Evolutionary conservation across 495 filamentous ascomycete species (phyloP).

Genomic region (Penicillium herquei): DNA sequence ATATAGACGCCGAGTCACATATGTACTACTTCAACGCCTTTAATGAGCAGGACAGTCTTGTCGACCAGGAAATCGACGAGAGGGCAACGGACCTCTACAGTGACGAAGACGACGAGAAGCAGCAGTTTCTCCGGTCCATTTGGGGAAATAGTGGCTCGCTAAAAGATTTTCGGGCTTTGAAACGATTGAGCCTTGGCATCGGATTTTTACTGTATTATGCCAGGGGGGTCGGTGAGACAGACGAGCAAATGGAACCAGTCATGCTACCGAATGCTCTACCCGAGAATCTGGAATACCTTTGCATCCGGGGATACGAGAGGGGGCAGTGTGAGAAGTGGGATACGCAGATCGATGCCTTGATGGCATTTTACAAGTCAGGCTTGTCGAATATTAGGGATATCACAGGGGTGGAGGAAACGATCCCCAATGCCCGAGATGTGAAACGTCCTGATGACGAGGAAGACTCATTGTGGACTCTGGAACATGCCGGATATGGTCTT

Average conservation of each 20-base stretch:
- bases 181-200: slow-evolving; percentile 21
- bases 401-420: slow-evolving; percentile 15
- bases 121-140: not conserved
- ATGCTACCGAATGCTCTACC: slow-evolving; percentile 19
- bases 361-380: slow-evolving; percentile 8
- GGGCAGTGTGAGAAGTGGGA: slow-evolving; percentile 14
- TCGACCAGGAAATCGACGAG: slow-evolving; percentile 7
- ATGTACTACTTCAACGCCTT: slow-evolving; percentile 1
- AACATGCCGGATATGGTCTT: not conserved
- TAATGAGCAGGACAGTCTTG: not conserved
- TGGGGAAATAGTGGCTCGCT: slow-evolving; percentile 8
- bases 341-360: slow-evolving; percentile 18
- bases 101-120: not conserved
- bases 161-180: slow-evolving; percentile 21
- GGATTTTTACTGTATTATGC: slow-evolving; percentile 26
- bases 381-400: slow-evolving; percentile 18
- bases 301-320: slow-evolving; percentile 25
- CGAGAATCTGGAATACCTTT: slow-evolving; percentile 24
- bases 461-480: slow-evolving; percentile 12
- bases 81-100: not conserved
- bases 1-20: slow-evolving; percentile 16
- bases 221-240: slow-evolving; percentile 2
- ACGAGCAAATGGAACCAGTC: not conserved
- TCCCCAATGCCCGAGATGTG: slow-evolving; percentile 20
- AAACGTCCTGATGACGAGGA: slow-evolving; percentile 15